Base-by-base conservation (phyloP, 1,284 basidiomycete genomes). In the Ceratorhiza oryzae-sativae region DNA sequence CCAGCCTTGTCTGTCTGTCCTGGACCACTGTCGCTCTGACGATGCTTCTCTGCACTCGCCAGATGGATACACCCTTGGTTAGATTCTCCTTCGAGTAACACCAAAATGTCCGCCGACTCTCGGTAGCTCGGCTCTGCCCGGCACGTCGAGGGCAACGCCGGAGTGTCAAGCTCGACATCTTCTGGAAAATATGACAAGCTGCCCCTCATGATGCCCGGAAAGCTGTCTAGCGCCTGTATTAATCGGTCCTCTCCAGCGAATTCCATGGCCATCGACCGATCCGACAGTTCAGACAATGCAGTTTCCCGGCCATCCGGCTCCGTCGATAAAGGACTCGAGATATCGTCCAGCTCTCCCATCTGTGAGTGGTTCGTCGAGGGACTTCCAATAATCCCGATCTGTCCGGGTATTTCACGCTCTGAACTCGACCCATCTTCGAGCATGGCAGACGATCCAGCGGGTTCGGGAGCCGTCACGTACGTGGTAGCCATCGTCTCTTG, bases 311-410 rank as follows among this genome's bases (percentile, higher is more conserved):
- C 39, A 15, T 60, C 58, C 25, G 23, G 36, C 6, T 27, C 41
- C 5, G 25, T 23, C 39, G 58, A 46, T 5, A 39, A 27, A 18
- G 51, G 53, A 42, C 51, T 68, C 27, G 65, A 55, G n/a, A 68
- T 58, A 20, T 68, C 53, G 25, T 68, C 65, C 23, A 68, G 20
- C 30, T 68, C 65, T 5, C 41, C 65, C 32, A 68, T 68, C 53
- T 68, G 51, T 10, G 65, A 68, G 41, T 68, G 65, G 34, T 32
- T 25, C 3, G 65, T 68, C 2, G 53, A 56, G 8, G 65, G 65
- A 20, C 65, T 68, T 51, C 65, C 65, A 46, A 68, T 68, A 1
- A 68, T 27, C 15, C 48, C 65, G n/a, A 68, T 58, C 9, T 32
- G 9, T 27, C 46, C 65, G 9, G 27, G 39, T 15, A 4, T 20